A percentile compares a stretch with the other conserved stretches of the same genome.
These are phyloP conservation scores for Penicillium macrosclerotiorum DNA, from an alignment of 495 filamentous ascomycete genomes.

Conservation along the genomic window DNA sequence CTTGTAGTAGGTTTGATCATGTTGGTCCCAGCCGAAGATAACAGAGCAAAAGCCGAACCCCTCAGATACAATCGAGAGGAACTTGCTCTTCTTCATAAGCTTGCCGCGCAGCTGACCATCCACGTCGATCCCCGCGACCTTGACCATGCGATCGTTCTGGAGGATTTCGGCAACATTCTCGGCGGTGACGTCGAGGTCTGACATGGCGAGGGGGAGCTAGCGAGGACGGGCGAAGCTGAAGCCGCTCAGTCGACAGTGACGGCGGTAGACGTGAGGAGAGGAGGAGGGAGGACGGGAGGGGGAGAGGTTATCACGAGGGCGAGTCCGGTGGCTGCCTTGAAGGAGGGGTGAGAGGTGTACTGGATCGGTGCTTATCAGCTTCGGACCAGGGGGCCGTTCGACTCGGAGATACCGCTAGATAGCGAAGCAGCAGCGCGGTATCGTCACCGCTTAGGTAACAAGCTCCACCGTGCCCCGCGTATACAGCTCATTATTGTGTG, in stretches of 20 bases:
- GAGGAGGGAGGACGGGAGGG: no score
- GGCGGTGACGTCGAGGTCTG: conserved; percentile 46
- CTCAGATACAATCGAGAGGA: conserved; percentile 74
- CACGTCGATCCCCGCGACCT: conserved; percentile 87
- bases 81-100: conserved; percentile 94
- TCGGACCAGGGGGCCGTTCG: neutral
- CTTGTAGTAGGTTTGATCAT: conserved; percentile 81
- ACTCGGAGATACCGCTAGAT: neutral
- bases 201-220: conserved; percentile 10
- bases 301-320: no score
- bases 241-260: neutral
- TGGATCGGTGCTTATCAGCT: conserved; percentile 6
- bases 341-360: neutral
- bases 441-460: conserved; percentile 13
- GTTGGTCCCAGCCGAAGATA: conserved; percentile 98
- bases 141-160: conserved; percentile 75
- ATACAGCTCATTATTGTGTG: conserved; percentile 3
- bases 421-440: neutral
- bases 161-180: conserved; percentile 63
- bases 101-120: conserved; percentile 92
- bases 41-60: conserved; percentile 98
- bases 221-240: neutral
- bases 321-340: no score
- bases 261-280: neutral
- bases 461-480: conserved; percentile 21